Evolutionary conservation across 75 land plant species (phyloP).

Genomic region (Picea sitchensis): DNA sequence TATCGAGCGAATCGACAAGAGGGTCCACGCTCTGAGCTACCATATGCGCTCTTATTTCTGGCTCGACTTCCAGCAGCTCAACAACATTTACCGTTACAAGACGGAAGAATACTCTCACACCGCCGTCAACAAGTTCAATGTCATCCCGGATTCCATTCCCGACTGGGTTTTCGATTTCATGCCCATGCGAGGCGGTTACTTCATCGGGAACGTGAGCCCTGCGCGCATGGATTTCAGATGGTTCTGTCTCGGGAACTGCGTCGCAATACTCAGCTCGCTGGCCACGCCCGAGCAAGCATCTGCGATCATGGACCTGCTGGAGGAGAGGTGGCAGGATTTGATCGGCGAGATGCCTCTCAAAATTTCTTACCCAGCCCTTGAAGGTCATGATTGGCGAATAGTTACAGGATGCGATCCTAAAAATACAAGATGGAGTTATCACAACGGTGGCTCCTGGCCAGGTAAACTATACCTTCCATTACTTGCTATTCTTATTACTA

Average conservation of each 20-base stretch:
- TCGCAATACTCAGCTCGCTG: constrained; percentile 67
- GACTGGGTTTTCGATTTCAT: constrained; percentile 84
- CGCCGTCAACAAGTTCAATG: constrained; percentile 72
- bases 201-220: constrained; percentile 86
- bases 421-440: constrained; percentile 72
- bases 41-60: constrained; percentile 60
- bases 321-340: constrained; percentile 58
- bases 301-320: constrained; percentile 68
- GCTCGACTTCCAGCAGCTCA: constrained; percentile 65
- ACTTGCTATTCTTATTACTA: background rate
- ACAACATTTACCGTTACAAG: constrained; percentile 60
- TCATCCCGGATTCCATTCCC: constrained; percentile 76
- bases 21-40: constrained; percentile 50
- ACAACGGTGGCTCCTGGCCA: constrained; percentile 79
- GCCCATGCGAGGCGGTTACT: constrained; percentile 72
- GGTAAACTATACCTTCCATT: constrained; percentile 15
- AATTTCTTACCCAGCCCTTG: constrained; percentile 55
- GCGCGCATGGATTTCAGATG: constrained; percentile 87
- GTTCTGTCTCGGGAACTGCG: constrained; percentile 78
- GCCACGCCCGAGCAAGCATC: constrained; percentile 58
- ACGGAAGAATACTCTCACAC: constrained; percentile 78
- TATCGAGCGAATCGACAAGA: constrained; percentile 49
- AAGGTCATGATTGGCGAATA: constrained; percentile 59
- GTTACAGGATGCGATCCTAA: constrained; percentile 74
- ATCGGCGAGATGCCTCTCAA: constrained; percentile 74